These are phyloP conservation scores for Vaccinium myrtillus DNA, from an alignment of 148 eudicot genomes.

Conservation along the genomic window DNA sequence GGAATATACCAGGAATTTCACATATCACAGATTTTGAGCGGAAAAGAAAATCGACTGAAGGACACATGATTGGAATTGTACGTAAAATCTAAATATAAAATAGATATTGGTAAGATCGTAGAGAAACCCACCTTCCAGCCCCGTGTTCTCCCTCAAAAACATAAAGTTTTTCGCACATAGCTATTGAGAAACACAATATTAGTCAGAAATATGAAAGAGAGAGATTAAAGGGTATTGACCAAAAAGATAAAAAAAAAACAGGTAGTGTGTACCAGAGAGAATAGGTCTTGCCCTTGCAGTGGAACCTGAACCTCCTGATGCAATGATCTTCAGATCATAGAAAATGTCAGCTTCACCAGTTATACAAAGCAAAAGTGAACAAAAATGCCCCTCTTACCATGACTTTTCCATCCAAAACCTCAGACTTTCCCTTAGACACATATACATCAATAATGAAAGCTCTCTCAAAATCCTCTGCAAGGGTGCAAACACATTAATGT, in stretches of 20 bases:
- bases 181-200: constrained; percentile 42
- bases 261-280: constrained; percentile 60
- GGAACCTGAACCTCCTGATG: constrained; percentile 74
- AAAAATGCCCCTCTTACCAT: constrained; percentile 47
- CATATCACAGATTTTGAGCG: not conserved
- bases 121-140: constrained; percentile 74
- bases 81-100: not conserved
- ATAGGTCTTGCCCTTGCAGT: constrained; percentile 57
- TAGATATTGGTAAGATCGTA: not conserved
- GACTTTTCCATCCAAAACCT: constrained; percentile 52
- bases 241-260: constrained; percentile 3
- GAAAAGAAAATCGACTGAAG: not conserved
- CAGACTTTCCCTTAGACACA: constrained; percentile 53
- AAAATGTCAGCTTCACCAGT: constrained; percentile 11
- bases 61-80: not conserved
- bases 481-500: constrained; percentile 11
- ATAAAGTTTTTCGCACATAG: constrained; percentile 64
- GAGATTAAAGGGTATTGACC: constrained; percentile 10
- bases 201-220: not conserved
- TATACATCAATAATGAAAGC: constrained; percentile 59
- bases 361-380: constrained; percentile 16
- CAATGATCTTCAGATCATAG: constrained; percentile 42
- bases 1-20: not conserved
- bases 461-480: constrained; percentile 55
- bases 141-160: constrained; percentile 73